Base-by-base conservation (phyloP, 805 yeast genomes). In the Cyberlindnera sargentensis region DNA sequence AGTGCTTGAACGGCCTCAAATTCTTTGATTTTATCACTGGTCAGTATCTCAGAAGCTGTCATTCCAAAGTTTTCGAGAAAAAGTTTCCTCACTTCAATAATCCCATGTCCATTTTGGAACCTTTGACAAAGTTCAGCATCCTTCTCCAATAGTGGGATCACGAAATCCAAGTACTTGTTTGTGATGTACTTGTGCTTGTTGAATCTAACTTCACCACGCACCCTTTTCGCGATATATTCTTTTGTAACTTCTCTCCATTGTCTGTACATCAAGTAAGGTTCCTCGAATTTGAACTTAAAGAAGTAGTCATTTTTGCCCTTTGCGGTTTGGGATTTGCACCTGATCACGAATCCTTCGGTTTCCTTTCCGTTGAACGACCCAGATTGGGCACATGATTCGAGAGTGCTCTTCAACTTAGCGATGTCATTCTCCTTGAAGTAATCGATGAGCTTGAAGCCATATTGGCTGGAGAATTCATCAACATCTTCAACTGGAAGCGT, bases 261-360 rank as follows among this genome's bases (percentile, higher is more conserved):
- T 46, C 99, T 73, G 62, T 89, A 93, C 73, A 93, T 73, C 37
- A 89, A 65, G 59, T 93, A 93, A 0, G 99, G 99, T 64, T 93
- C 95, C 52, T 89, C 95, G 61, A 93, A 93, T 63, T 93, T 93
- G 67, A 70, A 93, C 64, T 93, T 93, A 76, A 89, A 93, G 63
- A 91, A 86, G 55, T 75, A 88, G 49, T 81, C 85, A 9, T 47
- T 8, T 4, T 8, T 15, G 6, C 31, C 47, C 2, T 44, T 2
- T 32, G 1, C 49, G 46, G 38, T 48, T 6, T 47, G 49, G 6
- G 52, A 45, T 37, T 72, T 70, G 53, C 90, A 78, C 43, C 99
- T 72, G 4, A 93, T 71, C 2, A 93, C 99, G 67, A 91, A 93
- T 0, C 99, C 99, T 65, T 93, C 99, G 6, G 86, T 74, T 50